Base-by-base conservation (phyloP, 345 rosid species). In the Syzygium aromaticum region DNA sequence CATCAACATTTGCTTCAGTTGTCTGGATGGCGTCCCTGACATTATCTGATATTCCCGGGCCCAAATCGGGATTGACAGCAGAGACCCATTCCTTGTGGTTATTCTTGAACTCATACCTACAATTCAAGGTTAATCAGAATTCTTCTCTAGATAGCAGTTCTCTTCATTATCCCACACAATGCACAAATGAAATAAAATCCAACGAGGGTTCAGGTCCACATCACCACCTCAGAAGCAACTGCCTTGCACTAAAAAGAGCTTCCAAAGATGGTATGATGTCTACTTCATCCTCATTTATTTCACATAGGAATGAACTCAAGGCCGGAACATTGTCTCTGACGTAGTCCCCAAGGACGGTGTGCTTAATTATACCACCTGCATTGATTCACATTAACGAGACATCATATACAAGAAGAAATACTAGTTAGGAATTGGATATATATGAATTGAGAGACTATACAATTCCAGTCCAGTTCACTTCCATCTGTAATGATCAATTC, bases 71-170 rank as follows among this genome's bases (percentile, higher is more conserved):
- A 54, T 95, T 96, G 63, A 93, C 95, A 49, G 87, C 89, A 11
- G 90, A 91, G 77, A 95, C 85, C 99, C 98, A 95, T 90, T 94
- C 95, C 33, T 94, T 93, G 52, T 98, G 98, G 89, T 94, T 92
- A 17, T 87, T 94, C 96, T 95, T 97, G 92, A 98, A 96, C 88
- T 96, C 99, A 87, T 89, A 89, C 94, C 98, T 96, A 86, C 2
- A 46, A 56, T 40, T 46, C 51, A 83, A 83, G 33, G 49, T 67
- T 86, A 40, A 77, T 52, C 38, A 33, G 15, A 33, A 52, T 64
- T 52, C 57, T 52, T 86, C 54, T 19, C 19, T 15, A 67, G 27
- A 38, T 2, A 51, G 51, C 3, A 8, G 56, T 43, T 43, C 43
- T 38, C 33, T 53, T 33, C 10, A 46, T 15, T n/a, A 77, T 40